These are phyloP conservation scores for Ustilago lituana DNA, from an alignment of 1,284 basidiomycete genomes.

Conservation along the genomic window DNA sequence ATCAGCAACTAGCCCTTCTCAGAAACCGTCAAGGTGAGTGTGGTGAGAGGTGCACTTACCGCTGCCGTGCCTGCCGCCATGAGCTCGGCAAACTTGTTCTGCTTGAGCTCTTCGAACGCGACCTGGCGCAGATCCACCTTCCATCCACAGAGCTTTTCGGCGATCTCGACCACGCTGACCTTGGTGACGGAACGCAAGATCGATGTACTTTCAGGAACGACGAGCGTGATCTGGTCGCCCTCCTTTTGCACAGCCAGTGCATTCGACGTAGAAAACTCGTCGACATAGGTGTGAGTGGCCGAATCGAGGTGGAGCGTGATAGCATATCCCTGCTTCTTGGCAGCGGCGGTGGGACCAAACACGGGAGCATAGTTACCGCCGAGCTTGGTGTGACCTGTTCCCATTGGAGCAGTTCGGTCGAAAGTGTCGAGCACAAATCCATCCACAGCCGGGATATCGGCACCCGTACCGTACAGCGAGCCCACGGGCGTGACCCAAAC, in stretches of 20 bases:
- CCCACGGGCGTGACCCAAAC: slow-evolving; percentile 67
- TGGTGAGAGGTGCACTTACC: slow-evolving; percentile 16
- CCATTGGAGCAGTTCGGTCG: slow-evolving; percentile 66
- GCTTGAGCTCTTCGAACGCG: slow-evolving; percentile 57
- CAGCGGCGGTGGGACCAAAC: slow-evolving; percentile 57
- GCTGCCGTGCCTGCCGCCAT: slow-evolving; percentile 65
- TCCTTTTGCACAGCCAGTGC: slow-evolving; percentile 60
- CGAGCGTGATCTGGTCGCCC: slow-evolving; percentile 31
- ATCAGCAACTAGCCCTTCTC: background rate
- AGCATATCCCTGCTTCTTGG: slow-evolving; percentile 66
- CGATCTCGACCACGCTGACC: slow-evolving; percentile 59
- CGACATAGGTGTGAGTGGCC: slow-evolving; percentile 59
- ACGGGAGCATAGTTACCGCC: slow-evolving; percentile 68
- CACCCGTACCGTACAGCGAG: slow-evolving; percentile 65
- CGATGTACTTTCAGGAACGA: slow-evolving; percentile 52
- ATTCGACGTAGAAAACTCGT: slow-evolving; percentile 68
- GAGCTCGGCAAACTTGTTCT: slow-evolving; percentile 54
- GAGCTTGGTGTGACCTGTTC: slow-evolving; percentile 65
- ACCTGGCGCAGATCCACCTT: slow-evolving; percentile 64
- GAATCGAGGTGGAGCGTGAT: slow-evolving; percentile 67
- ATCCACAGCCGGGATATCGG: slow-evolving; percentile 65
- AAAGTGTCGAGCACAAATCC: slow-evolving; percentile 66
- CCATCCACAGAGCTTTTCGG: slow-evolving; percentile 65
- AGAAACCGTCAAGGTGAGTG: background rate
- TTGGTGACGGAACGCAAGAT: slow-evolving; percentile 57